Base-by-base conservation (phyloP, 345 rosid genomes). In the Syzygium jambos region DNA sequence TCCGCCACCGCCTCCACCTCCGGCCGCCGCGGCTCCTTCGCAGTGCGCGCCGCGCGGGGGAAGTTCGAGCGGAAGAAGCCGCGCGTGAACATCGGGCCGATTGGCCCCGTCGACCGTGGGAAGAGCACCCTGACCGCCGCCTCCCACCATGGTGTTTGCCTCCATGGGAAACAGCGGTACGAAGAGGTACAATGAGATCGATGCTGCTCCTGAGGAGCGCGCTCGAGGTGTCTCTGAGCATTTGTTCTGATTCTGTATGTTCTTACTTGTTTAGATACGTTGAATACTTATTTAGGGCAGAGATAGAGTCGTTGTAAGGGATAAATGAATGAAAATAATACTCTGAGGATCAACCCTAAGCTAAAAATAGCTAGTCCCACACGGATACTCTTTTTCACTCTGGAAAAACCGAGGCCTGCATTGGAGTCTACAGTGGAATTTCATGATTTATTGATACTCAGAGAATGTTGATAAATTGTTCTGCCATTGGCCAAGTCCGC, bases 31-130 rank as follows among this genome's bases (percentile, higher is more conserved):
- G 92, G 94, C n/a, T 63, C 93, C 4, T 89, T 95, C 87, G 90
- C 95, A 8, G 95, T 95, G 43, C 96, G 95, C 17, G 99, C 98
- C 15, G 99, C 98, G 61, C 94, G 95, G 73, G 99, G 94, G 4
- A 97, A 96, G 84, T 95, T 96, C 94, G 99, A 97, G 95, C 87
- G 99, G 52, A 95, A 95, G 91, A 98, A 98, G 54, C 98, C 98
- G 85, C 99, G 95, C 46, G 93, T 98, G 84, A 96, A 98, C 92
- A 93, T 98, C 86, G 98, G 98, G 11, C 95, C 99, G 7, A 98
- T 96, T 43, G 99, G 99, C 51, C 99, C 95, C 43, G 99, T 96
- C 84, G 99, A 98, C 96, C 99, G 95, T 73, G 99, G 99, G 23
- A 95, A 98, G 90, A 98, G 98, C 25, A 95, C 99, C 41, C 88